A percentile compares a stretch with the other conserved stretches of the same genome.
Evolutionary conservation across 805 yeast species (phyloP).

Genomic region (Kockiozyma suomiensis): DNA sequence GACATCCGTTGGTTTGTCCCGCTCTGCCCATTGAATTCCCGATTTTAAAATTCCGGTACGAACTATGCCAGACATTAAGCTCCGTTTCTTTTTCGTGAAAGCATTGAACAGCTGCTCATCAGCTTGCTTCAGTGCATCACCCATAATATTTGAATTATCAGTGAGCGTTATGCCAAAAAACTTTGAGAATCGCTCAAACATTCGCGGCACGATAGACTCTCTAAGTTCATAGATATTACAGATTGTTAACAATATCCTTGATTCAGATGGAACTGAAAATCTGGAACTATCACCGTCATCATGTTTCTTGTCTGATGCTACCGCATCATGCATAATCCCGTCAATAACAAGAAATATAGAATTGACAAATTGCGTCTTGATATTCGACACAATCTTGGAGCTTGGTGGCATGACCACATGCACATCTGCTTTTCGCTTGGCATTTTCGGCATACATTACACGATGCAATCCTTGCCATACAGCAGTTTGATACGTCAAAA

Average conservation of each 20-base stretch:
- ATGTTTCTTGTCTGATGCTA: constrained; percentile 33
- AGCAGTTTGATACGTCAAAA: constrained; percentile 46
- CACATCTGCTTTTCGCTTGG: constrained; percentile 25
- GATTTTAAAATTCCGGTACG: constrained; percentile 45
- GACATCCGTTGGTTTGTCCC: constrained; percentile 43
- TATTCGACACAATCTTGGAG: constrained; percentile 38
- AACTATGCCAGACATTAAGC: constrained; percentile 47
- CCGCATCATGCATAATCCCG: constrained; percentile 39
- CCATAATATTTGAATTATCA: constrained; percentile 50
- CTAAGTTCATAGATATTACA: constrained; percentile 57
- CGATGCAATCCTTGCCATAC: constrained; percentile 42
- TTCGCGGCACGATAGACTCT: constrained; percentile 50
- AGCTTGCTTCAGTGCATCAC: constrained; percentile 50
- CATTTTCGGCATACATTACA: constrained; percentile 31
- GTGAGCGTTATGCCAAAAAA: constrained; percentile 52
- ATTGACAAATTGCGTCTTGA: constrained; percentile 44
- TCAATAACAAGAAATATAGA: constrained; percentile 44
- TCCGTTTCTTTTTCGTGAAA: constrained; percentile 54
- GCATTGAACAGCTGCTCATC: constrained; percentile 58
- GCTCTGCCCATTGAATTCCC: constrained; percentile 49
- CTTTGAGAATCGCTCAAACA: constrained; percentile 54
- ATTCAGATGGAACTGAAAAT: constrained; percentile 48
- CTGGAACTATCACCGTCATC: background rate
- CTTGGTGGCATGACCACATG: constrained; percentile 43
- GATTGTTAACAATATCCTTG: constrained; percentile 54